Percentiles rank a stretch among this genome's conserved stretches.
These are phyloP conservation scores for Pulveroboletus sp. DNA, from an alignment of 768 basidiomycete genomes.

Conservation along the genomic window DNA sequence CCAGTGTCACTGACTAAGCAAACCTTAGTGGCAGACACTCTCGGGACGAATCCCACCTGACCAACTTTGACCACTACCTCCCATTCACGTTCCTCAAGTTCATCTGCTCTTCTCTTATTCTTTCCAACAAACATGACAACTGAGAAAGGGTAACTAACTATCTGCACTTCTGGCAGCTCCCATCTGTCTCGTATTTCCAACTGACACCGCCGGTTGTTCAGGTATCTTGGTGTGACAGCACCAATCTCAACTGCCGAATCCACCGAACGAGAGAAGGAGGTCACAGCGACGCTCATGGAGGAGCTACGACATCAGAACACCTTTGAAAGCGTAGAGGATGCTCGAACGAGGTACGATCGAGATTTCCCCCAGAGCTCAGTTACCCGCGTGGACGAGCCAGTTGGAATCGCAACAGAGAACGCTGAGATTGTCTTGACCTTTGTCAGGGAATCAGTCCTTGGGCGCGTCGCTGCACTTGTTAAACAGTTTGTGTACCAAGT, in stretches of 20 bases:
- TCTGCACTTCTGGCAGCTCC: conserved; percentile 7
- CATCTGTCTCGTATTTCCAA: neutral
- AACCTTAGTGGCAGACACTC: conserved; percentile 11
- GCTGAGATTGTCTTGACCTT: conserved; percentile 22
- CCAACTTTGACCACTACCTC: conserved; percentile 10
- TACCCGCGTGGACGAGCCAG: conserved; percentile 1
- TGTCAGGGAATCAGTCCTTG: conserved; percentile 86
- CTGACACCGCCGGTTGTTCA: conserved; percentile 28
- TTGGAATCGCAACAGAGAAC: conserved; percentile 2
- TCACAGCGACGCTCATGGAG: conserved; percentile 81
- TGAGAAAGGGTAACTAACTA: conserved; percentile 35
- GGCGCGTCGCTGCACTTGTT: conserved; percentile 81
- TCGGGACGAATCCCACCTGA: conserved; percentile 11
- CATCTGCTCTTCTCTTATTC: conserved; percentile 1
- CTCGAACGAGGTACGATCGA: conserved; percentile 67
- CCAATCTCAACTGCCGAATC: conserved; percentile 79
- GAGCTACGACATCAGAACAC: conserved; percentile 82
- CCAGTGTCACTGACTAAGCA: conserved; percentile 21
- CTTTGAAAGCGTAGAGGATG: conserved; percentile 87
- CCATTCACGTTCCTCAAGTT: conserved; percentile 8
- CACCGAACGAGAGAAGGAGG: conserved; percentile 73
- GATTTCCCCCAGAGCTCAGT: conserved; percentile 5
- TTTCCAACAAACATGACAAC: conserved; percentile 33
- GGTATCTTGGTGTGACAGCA: conserved; percentile 77
- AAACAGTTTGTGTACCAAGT: conserved; percentile 89